Conservation (phyloP, 1,284 basidiomycete species). For the Rhodotorula glutinis region DNA sequence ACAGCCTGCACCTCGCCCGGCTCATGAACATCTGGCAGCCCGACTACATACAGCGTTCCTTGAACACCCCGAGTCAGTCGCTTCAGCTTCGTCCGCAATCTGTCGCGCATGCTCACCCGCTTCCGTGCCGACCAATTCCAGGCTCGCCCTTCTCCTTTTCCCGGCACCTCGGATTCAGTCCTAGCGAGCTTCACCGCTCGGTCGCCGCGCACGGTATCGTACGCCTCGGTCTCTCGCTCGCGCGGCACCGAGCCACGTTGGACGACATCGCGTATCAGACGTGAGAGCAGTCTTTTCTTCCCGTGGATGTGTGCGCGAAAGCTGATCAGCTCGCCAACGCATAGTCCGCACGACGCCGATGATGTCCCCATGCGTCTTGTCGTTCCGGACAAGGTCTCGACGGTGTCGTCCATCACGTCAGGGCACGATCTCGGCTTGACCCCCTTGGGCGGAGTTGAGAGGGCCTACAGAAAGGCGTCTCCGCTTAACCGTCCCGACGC, state of each 20-base stretch:
- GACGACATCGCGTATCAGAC: neutral
- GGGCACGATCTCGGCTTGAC: conserved; percentile 52
- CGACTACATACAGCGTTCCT: conserved; percentile 71
- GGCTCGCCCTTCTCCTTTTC: conserved; percentile 68
- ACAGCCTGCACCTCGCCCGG: conserved; percentile 63
- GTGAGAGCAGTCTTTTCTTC: neutral
- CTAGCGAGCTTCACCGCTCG: conserved; percentile 61
- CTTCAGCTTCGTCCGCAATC: neutral
- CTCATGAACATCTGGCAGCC: conserved; percentile 89
- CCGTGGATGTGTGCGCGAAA: no score
- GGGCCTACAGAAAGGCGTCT: conserved; percentile 65
- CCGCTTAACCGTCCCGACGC: conserved; percentile 74
- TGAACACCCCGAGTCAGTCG: conserved; percentile 62
- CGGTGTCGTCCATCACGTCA: conserved; percentile 17
- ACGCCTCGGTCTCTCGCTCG: conserved; percentile 28
- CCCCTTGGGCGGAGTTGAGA: conserved; percentile 62
- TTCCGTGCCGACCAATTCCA: conserved; percentile 12
- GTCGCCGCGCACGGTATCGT: conserved; percentile 53
- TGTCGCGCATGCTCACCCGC: neutral
- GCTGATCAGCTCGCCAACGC: neutral
- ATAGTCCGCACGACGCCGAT: conserved; percentile 10
- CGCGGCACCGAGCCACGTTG: conserved; percentile 12
- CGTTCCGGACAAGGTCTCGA: conserved; percentile 3
- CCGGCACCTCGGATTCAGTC: conserved; percentile 62
- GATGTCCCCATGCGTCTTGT: conserved; percentile 1